These are phyloP conservation scores for Puya raimondii DNA, from an alignment of 176 grass and related monocot species.

Conservation along the genomic window DNA sequence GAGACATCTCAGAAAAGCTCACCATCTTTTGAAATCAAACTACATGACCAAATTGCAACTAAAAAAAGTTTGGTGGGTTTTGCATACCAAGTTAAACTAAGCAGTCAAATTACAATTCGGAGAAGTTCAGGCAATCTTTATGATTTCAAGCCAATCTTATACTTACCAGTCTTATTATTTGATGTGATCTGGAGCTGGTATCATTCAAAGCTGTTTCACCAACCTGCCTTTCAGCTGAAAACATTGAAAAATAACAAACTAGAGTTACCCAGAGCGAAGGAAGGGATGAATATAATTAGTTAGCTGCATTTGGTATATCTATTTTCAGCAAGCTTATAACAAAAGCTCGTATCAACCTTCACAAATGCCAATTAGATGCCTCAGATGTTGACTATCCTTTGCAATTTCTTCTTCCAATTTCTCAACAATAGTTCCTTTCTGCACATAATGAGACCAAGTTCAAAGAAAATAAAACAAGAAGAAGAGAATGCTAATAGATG, in stretches of 20 bases:
- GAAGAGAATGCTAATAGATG: background rate
- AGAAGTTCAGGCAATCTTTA: background rate
- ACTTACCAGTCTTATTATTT: conserved; percentile 97
- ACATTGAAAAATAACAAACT: conserved; percentile 5
- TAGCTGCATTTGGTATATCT: conserved; percentile 5
- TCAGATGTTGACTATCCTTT: conserved; percentile 66
- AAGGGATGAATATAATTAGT: background rate
- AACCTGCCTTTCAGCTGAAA: conserved; percentile 94
- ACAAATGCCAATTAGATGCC: conserved; percentile 79
- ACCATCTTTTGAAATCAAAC: too few species aligned
- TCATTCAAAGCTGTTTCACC: conserved; percentile 95
- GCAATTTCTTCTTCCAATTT: conserved; percentile 84
- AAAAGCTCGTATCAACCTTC: conserved; percentile 41
- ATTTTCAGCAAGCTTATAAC: conserved; percentile 3
- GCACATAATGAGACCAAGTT: conserved; percentile 14
- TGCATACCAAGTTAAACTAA: too few species aligned
- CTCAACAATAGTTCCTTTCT: conserved; percentile 96
- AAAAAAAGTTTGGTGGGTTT: background rate
- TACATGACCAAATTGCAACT: too few species aligned
- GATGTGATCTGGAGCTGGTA: conserved; percentile 91
- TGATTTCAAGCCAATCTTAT: background rate
- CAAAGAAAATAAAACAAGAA: conserved; percentile 6
- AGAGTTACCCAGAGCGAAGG: background rate
- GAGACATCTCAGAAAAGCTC: too few species aligned
- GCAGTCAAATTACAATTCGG: background rate